phyloP scores from a whole-genome alignment of 2,329 filamentous ascomycete genomes.

The Penicillium expansum region DNA sequence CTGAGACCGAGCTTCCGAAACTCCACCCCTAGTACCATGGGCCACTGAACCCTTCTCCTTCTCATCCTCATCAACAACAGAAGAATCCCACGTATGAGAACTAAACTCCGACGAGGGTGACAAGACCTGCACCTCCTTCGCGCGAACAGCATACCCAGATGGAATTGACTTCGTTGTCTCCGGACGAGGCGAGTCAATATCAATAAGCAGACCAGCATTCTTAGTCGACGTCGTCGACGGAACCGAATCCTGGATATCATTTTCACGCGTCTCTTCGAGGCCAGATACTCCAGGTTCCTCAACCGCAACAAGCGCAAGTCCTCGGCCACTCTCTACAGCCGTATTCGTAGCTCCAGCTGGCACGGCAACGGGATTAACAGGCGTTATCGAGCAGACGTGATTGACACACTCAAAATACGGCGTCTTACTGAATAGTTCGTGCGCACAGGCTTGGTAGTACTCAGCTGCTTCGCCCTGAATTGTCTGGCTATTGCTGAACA shows the following conservation, averaged over 20 bases:
- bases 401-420: constrained; percentile 46
- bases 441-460: constrained; percentile 46
- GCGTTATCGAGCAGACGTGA: constrained; percentile 43
- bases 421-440: constrained; percentile 42
- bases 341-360: constrained; percentile 6
- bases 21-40: not conserved
- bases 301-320: constrained; percentile 20
- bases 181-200: constrained; percentile 17
- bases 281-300: not conserved
- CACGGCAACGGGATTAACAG: constrained; percentile 18
- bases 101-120: constrained; percentile 11
- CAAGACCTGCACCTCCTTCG: constrained; percentile 1
- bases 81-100: constrained; percentile 16
- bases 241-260: not conserved
- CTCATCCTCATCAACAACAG: constrained; percentile 11
- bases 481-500: constrained; percentile 22
- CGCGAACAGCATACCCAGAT: not conserved
- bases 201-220: constrained; percentile 16
- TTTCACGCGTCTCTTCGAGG: not conserved
- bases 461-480: constrained; percentile 40
- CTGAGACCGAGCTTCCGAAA: not conserved
- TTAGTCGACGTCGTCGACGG: constrained; percentile 1
- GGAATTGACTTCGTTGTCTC: not conserved
- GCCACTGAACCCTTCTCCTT: constrained; percentile 13
- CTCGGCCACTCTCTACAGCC: constrained; percentile 12